Evolutionary conservation across 2,329 filamentous ascomycete genomes (phyloP), one percentile per base, ranked within the genome.

Genomic region (Fusarium temperatum): DNA sequence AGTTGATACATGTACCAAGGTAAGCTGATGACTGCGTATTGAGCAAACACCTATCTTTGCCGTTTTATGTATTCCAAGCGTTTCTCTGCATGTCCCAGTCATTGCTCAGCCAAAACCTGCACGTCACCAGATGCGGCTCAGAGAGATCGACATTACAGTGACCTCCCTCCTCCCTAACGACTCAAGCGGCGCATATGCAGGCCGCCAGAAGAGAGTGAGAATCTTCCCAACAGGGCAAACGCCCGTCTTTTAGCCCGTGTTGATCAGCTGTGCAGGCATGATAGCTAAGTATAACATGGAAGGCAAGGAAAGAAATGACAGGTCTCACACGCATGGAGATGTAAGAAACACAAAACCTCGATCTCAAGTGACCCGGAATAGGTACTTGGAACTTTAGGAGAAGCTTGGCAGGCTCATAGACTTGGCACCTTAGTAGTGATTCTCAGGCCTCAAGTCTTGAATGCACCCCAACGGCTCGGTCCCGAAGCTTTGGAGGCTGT

Each of bases 41-140:
- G 28, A 26, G 32, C 30, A 48, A 35, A 8, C 36, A 8, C 32
- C 32, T 35, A n/a, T n/a, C 26, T 18, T 1, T 32, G 7, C 12
- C 12, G 4, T 57, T 48, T 36, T 42, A 17, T 30, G 18, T 67
- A 44, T 66, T 32, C 38, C 28, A 36, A 26, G 38, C 30, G 11
- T 47, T 62, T 42, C 35, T 36, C 13, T 24, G 20, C 50, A 54
- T 38, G 24, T 38, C 9, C 50, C 24, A 54, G 20, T 13, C 32
- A 26, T 51, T 20, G 48, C 50, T 12, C 35, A 54, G 48, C 35
- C 35, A 26, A 55, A 55, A 56, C 47, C 42, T 63, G 68, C 56
- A 58, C 53, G 26, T 63, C 68, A 66, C 67, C 56, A 54, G 28
- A 58, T 73, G 64, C 71, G 67, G 71, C 71, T 74, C 67, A 54